A percentile compares a stretch with the other conserved stretches of the same genome.
Conservation (phyloP, 495 filamentous ascomycete genomes). For the Lichina pygmaea region DNA sequence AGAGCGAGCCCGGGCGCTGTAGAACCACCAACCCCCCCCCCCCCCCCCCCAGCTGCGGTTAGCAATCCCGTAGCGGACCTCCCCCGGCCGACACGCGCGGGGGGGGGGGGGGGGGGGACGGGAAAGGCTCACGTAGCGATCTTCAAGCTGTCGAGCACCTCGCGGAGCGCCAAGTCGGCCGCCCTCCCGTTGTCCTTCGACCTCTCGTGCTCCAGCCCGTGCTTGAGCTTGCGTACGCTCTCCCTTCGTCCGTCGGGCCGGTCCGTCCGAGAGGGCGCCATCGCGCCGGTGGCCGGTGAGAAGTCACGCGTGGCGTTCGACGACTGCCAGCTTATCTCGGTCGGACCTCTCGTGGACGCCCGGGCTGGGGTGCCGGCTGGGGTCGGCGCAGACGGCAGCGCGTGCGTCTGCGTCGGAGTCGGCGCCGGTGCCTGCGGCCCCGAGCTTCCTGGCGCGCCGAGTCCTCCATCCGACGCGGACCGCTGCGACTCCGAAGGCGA, state of each 20-base stretch:
- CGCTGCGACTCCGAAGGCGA: not conserved
- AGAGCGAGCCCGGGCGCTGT: conserved; percentile 15
- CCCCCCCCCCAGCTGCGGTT: not conserved
- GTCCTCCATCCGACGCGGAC: not conserved
- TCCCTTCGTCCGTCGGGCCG: not conserved
- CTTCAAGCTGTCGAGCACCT: conserved; percentile 50
- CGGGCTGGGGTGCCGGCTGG: not conserved
- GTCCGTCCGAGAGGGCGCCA: conserved; percentile 7
- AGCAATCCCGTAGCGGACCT: no score
- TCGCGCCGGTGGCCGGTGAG: conserved; percentile 42
- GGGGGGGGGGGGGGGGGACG: no score
- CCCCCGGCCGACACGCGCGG: no score
- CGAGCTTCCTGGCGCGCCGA: not conserved
- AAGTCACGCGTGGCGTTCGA: not conserved
- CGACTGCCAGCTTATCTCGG: not conserved
- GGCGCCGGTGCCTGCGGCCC: no score
- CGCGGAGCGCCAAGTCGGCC: conserved; percentile 59
- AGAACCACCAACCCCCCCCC: no score
- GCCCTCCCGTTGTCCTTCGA: conserved; percentile 37
- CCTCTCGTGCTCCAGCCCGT: conserved; percentile 29
- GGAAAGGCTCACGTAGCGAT: conserved; percentile 41
- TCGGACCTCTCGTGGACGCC: not conserved
- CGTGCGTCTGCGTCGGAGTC: not conserved
- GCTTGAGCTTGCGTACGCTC: conserved; percentile 16
- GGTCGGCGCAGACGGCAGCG: not conserved